phyloP scores from a whole-genome alignment of 345 rosid genomes.

The Populus pruinosa region DNA sequence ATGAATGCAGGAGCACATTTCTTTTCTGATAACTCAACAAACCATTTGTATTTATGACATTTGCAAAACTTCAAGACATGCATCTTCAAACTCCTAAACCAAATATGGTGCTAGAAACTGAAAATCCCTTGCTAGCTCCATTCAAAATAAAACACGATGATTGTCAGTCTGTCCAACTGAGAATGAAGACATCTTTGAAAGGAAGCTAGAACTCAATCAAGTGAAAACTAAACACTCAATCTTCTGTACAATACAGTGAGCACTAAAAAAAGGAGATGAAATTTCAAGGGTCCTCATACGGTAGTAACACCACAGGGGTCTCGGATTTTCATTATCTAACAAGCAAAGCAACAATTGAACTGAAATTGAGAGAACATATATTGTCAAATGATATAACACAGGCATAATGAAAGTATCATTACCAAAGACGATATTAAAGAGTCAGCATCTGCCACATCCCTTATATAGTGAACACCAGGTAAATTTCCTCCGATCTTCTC shows the following conservation, averaged over 20 bases:
- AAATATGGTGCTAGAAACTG: background rate
- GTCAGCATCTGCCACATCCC: slow-evolving; percentile 93
- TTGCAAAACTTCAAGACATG: background rate
- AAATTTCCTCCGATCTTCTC: slow-evolving; percentile 88
- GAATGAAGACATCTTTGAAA: too few species aligned
- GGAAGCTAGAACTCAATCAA: too few species aligned
- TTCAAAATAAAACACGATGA: background rate
- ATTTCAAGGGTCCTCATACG: too few species aligned
- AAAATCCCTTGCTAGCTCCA: background rate
- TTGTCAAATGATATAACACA: background rate
- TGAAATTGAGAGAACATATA: background rate
- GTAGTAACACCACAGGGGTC: too few species aligned
- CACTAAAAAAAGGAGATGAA: too few species aligned
- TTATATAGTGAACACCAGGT: slow-evolving; percentile 87
- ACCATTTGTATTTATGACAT: background rate
- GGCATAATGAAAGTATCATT: slow-evolving; percentile 19
- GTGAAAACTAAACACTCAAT: too few species aligned
- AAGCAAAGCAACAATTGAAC: background rate
- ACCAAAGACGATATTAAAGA: slow-evolving; percentile 81
- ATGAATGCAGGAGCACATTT: background rate
- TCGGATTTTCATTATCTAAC: background rate
- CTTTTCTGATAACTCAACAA: background rate
- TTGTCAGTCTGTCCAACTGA: too few species aligned
- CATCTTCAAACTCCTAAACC: slow-evolving; percentile 2
- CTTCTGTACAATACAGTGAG: too few species aligned